phyloP scores from a whole-genome alignment of 345 rosid species.

The sweet orange (Citrus sinensis) region DNA sequence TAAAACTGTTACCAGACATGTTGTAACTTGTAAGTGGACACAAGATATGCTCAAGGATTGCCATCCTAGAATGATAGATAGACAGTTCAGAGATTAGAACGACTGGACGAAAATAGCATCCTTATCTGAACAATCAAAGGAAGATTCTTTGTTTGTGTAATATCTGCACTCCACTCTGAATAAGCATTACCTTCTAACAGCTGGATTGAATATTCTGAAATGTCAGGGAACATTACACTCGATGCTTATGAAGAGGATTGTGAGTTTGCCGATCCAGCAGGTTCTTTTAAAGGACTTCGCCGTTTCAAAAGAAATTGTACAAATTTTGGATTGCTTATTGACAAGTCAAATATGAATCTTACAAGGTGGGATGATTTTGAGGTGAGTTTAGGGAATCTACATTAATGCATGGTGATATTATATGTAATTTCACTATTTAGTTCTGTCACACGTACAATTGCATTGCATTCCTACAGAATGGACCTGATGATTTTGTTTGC shows the following conservation, averaged over 20 bases:
- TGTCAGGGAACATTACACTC: conserved; percentile 66
- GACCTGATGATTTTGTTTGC: not conserved
- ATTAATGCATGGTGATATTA: not conserved
- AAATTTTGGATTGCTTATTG: conserved; percentile 76
- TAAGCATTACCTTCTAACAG: not conserved
- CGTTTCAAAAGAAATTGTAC: conserved; percentile 92
- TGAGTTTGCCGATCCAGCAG: conserved; percentile 96
- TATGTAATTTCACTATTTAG: not conserved
- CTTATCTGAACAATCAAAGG: not conserved
- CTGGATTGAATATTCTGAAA: not conserved
- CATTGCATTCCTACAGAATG: not conserved
- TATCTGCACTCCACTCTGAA: not conserved
- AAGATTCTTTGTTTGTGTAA: not conserved
- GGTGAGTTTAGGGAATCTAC: conserved; percentile 30
- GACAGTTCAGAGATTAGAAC: no score
- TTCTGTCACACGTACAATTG: not conserved
- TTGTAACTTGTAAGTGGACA: not conserved
- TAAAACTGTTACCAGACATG: not conserved
- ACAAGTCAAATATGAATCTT: conserved; percentile 85
- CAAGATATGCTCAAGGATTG: no score
- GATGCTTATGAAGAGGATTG: conserved; percentile 83
- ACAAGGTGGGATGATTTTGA: conserved; percentile 85
- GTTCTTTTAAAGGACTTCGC: conserved; percentile 81
- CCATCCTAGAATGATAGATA: no score
- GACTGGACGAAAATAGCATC: not conserved